Conservation (phyloP, 306 rosid species). For the Prunus mume region DNA sequence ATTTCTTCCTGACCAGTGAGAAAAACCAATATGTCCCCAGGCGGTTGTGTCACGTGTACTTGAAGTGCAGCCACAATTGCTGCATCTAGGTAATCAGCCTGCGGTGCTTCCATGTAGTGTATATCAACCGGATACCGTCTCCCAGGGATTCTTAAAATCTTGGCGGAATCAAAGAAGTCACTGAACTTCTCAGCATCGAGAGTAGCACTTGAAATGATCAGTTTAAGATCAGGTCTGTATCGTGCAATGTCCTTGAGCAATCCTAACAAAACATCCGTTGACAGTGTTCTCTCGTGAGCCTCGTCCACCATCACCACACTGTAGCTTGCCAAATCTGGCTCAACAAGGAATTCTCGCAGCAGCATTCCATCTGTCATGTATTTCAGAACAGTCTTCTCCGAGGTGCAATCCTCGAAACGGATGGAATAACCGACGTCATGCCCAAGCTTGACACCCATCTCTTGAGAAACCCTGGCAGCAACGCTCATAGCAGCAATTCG, state of each 20-base stretch:
- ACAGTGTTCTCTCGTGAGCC: constrained; percentile 83
- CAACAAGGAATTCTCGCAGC: constrained; percentile 80
- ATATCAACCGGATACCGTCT: constrained; percentile 80
- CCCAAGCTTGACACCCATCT: no score
- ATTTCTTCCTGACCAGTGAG: no score
- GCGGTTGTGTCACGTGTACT: constrained; percentile 56
- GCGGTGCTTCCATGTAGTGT: constrained; percentile 76
- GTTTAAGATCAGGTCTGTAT: constrained; percentile 76
- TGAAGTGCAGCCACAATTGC: constrained; percentile 85
- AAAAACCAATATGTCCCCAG: no score
- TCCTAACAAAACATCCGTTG: constrained; percentile 88
- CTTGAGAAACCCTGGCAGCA: no score
- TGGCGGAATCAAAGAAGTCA: constrained; percentile 42
- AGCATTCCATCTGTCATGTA: constrained; percentile 89
- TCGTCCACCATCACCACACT: constrained; percentile 89
- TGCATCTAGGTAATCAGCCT: constrained; percentile 80
- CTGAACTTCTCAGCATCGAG: constrained; percentile 91
- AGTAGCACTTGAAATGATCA: constrained; percentile 86
- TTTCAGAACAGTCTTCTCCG: no score
- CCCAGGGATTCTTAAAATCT: constrained; percentile 80
- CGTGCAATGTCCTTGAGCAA: constrained; percentile 90
- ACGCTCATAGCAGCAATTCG: no score
- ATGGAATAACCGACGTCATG: no score
- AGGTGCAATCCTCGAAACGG: no score
- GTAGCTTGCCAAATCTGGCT: constrained; percentile 83